Conservation (phyloP, 2,329 filamentous ascomycete species). For the Arthrobotrys iridis region DNA sequence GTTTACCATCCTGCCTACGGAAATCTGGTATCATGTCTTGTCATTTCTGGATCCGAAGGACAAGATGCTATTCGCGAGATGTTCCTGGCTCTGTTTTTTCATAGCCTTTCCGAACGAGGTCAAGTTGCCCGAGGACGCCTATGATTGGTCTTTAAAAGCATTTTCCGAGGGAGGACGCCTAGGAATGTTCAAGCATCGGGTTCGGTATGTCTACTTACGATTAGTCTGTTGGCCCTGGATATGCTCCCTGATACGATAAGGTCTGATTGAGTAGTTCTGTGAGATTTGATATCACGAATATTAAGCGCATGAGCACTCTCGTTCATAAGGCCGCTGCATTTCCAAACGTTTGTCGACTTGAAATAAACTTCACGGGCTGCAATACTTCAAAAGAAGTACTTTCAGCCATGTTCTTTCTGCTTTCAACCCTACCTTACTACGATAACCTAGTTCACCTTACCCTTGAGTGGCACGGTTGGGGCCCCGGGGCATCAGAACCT, state of each 20-base stretch:
- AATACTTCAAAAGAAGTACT: background rate
- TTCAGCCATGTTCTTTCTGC: background rate
- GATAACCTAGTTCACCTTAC: background rate
- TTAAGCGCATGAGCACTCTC: background rate
- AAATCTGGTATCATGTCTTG: background rate
- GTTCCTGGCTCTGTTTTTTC: slow-evolving; percentile 3
- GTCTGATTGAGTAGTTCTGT: background rate
- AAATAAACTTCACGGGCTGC: background rate
- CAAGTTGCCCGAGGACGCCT: background rate
- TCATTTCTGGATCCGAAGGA: background rate
- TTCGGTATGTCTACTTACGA: background rate
- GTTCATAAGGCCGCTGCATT: background rate
- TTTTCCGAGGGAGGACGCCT: slow-evolving; percentile 2
- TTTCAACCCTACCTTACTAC: background rate
- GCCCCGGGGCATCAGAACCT: background rate
- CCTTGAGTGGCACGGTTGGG: background rate
- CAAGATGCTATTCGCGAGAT: background rate
- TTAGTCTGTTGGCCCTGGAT: background rate
- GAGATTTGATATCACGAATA: background rate
- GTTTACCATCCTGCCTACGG: background rate
- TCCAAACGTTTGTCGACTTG: background rate
- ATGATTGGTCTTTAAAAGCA: background rate
- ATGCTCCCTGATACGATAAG: background rate
- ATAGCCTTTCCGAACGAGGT: slow-evolving; percentile 3
- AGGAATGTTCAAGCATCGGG: background rate